A percentile compares a stretch with the other conserved stretches of the same genome.
These are phyloP conservation scores for Neonectria coccinea DNA, from an alignment of 2,329 filamentous ascomycete genomes.

Conservation along the genomic window DNA sequence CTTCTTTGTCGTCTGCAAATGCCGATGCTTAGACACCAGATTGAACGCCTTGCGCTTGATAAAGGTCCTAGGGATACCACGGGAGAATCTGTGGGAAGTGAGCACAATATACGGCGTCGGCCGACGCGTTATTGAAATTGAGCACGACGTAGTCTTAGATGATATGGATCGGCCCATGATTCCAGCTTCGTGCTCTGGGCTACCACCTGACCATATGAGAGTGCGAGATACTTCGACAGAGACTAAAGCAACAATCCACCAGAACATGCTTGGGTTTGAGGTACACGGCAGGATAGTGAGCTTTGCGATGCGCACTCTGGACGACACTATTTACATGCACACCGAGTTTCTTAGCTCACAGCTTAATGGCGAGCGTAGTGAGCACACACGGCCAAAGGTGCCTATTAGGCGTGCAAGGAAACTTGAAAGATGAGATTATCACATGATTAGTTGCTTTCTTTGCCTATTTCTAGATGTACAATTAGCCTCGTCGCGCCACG, in stretches of 20 bases:
- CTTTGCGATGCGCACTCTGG: neutral
- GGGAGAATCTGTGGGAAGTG: constrained; percentile 13
- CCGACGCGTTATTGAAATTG: constrained; percentile 2
- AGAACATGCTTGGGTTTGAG: neutral
- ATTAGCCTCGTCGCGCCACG: neutral
- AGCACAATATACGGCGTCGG: neutral
- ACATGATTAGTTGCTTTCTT: too few species aligned
- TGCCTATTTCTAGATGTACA: too few species aligned
- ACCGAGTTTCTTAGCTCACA: constrained; percentile 1
- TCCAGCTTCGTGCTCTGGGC: neutral
- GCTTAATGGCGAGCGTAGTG: neutral
- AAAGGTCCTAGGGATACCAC: neutral
- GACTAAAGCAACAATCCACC: neutral
- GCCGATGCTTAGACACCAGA: constrained; percentile 5
- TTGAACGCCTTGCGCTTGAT: constrained; percentile 5
- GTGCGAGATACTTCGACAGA: constrained; percentile 13
- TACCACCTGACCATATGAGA: constrained; percentile 3
- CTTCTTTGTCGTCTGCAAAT: constrained; percentile 5
- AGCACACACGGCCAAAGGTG: neutral
- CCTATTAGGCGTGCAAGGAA: neutral
- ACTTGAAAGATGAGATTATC: too few species aligned
- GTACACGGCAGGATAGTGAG: constrained; percentile 3
- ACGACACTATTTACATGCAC: constrained; percentile 1
- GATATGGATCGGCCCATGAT: neutral
- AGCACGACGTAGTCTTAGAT: neutral